Evolutionary conservation across 192 early-diverging fungal genomes (phyloP), one percentile per base, ranked within the genome.

Genomic region (Coemansia sp.): DNA sequence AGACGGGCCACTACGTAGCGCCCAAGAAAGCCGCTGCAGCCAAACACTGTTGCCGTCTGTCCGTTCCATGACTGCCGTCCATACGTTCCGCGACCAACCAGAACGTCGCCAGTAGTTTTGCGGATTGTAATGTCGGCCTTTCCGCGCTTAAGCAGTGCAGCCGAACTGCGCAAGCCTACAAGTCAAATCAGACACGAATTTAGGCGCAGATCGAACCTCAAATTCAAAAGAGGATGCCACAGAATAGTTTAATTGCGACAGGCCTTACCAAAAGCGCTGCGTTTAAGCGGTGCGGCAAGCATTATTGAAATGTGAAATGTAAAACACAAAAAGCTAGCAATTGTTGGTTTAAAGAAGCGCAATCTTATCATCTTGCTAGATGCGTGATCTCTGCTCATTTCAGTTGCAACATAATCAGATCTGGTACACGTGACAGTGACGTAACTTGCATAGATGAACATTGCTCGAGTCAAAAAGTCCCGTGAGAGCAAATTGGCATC

Each of bases 1-100:
- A 98, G 85, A 67, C 91, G 93, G 68, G 90, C 90, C 38, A 97
- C 91, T 40, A 98, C 70, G 69, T 97, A 96, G 53, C 95, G 90
- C 49, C 95, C 96, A 12, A 97, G 82, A 79, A 98, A 97, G 25
- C 96, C 96, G 52, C 92, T 96, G 79, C 88, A 90, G 14, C 97
- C 97, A 77, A 97, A 95, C 18, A 97, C 95, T 12, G 97, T 98
- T 25, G 91, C 91, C 20, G 86, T 86, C 68, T 94, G 91, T 21
- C 97, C 97, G 64, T 84, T 89, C 60, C 85, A 84, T 38, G 91
- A 88, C 57, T 89, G 89, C 50, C 91, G 89, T 63, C 91, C 91
- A 66, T 87, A 86, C 0, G 67, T 61, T 59, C 90, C 90, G 37
- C 85, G 82, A 23, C 74, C 78, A 63, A 90, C 82, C 44, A 75